phyloP scores from a whole-genome alignment of 176 grass and related monocot genomes.

The Rhynchospora tenuis region DNA sequence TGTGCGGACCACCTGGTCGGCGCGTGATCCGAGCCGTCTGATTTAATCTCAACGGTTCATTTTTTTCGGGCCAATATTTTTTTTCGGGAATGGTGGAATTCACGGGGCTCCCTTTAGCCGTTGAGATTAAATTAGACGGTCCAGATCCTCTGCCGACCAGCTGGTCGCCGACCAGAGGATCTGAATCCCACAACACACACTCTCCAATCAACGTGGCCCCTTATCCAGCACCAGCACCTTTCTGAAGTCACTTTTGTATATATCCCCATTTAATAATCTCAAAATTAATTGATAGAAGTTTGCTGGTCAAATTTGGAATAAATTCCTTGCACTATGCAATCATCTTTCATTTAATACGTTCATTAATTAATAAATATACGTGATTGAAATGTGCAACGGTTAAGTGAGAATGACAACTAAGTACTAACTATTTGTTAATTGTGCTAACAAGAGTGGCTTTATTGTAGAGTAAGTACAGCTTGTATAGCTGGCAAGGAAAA shows the following conservation, averaged over 20 bases:
- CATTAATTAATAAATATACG: not conserved
- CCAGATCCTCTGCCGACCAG: too few species aligned
- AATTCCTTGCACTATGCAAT: not conserved
- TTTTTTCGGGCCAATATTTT: too few species aligned
- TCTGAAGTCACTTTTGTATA: not conserved
- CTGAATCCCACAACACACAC: not conserved
- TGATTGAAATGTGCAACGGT: not conserved
- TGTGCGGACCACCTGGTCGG: too few species aligned
- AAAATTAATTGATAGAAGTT: not conserved
- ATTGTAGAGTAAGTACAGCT: not conserved
- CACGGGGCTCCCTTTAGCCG: too few species aligned
- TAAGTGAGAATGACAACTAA: not conserved
- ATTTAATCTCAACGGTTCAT: too few species aligned
- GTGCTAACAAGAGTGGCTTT: not conserved
- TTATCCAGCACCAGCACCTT: slow-evolving; percentile 1
- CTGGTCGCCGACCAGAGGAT: too few species aligned
- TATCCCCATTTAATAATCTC: not conserved
- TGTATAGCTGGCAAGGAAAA: not conserved
- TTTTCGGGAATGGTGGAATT: too few species aligned
- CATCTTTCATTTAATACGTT: not conserved
- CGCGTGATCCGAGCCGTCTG: too few species aligned
- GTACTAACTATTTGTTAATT: not conserved
- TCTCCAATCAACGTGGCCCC: not conserved
- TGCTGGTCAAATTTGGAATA: not conserved
- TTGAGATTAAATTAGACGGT: too few species aligned